Conservation (phyloP, 179 eudicot species). For the Amaranthus tricolor region DNA sequence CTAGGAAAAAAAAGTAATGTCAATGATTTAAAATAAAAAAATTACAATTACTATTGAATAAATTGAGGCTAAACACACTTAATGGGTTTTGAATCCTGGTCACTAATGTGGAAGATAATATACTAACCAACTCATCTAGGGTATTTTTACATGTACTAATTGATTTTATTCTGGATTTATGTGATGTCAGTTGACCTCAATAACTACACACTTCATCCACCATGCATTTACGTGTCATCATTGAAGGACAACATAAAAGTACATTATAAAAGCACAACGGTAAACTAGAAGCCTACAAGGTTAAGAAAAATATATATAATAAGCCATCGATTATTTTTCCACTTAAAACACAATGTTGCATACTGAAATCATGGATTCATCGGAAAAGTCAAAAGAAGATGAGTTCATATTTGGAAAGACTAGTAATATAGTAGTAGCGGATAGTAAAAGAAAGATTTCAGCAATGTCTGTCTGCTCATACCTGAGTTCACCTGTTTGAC, state of each 20-base stretch:
- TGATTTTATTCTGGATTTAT: too few species aligned
- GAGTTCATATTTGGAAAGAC: neutral
- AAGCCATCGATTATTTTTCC: neutral
- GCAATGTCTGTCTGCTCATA: constrained; percentile 23
- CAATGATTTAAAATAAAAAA: too few species aligned
- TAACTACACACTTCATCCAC: too few species aligned
- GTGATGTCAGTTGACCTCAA: too few species aligned
- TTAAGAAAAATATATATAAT: neutral
- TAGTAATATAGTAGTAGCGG: neutral
- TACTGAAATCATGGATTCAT: neutral
- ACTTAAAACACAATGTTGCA: neutral
- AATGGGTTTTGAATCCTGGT: too few species aligned
- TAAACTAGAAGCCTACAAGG: neutral
- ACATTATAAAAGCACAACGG: neutral
- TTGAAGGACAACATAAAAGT: neutral
- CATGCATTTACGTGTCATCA: neutral
- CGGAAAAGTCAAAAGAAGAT: neutral
- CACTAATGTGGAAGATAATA: too few species aligned
- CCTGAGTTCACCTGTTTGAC: constrained; percentile 93
- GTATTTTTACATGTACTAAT: too few species aligned
- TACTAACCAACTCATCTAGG: too few species aligned
- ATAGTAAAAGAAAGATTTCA: neutral
- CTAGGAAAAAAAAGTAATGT: too few species aligned
- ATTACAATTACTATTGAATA: too few species aligned
- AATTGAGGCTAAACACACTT: too few species aligned